Evolutionary conservation across 495 filamentous ascomycete species (phyloP), one percentile per base, ranked within the genome.

Genomic region (Penicillium ochrochloron): DNA sequence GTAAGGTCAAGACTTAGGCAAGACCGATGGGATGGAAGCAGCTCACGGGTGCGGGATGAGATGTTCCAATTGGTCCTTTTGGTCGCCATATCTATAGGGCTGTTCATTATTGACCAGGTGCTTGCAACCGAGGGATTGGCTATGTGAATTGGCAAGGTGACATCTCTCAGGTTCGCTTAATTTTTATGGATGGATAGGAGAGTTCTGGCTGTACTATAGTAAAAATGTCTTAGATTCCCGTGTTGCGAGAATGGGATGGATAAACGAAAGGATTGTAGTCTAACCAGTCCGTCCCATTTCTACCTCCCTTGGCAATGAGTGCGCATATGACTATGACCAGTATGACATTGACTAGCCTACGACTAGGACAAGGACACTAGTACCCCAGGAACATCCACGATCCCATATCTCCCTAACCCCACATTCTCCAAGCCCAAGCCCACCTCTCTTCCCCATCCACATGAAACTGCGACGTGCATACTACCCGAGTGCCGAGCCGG

Each of bases 401-500:
- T 27, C 25, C 23, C 25, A 31, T 31, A 52, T 52, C 46, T 15
- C 53, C 53, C 17, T 31, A 31, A 56, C 53, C 53, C 53, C 17
- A 27, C 53, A 34, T 31, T 35, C 53, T 54, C 31, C 31, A 54
- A 33, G 31, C 44, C 27, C 25, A 42, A 60, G 23, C 41, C 25
- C 21, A 60, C 29, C 46, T 29, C 25, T 27, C 25, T 51, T 51
- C 61, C 55, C 35, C 23, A 41, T 34, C 31, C 19, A 63, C 44
- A 31, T 63, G 63, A 65, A 62, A 66, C 53, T 54, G 57, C n/a
- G 58, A 56, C 64, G 35, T 66, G 67, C 68, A 68, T 66, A 57
- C 63, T 29, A 70, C 64, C 67, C 70, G 65, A 70, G 41, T 65
- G 67, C 65, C 61, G 65, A 64, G 46, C 63, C 68, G 62, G 65